Conservation (phyloP, 441 rosid genomes). For the Erodium moschatum region DNA sequence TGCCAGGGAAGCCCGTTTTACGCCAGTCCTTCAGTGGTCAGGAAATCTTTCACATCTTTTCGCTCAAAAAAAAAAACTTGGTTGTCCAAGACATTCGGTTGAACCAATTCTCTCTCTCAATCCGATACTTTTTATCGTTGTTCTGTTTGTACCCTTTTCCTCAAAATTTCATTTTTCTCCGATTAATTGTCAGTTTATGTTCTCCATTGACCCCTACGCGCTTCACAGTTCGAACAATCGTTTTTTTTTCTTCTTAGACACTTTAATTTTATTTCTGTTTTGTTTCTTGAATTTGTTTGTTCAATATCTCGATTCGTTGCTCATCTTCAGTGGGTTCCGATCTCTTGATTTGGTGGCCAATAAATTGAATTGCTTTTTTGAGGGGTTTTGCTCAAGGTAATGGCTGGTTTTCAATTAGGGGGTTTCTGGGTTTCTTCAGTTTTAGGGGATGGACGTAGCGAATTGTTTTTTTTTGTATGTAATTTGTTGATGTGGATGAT, state of each 20-base stretch:
- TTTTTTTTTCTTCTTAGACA: background rate
- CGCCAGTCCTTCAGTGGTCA: too few relatives aligned
- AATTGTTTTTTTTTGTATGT: background rate
- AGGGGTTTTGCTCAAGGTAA: background rate
- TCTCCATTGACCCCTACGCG: background rate
- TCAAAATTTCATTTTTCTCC: background rate
- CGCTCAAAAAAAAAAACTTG: background rate
- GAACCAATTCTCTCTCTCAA: slow-evolving; percentile 2
- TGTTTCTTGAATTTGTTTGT: background rate
- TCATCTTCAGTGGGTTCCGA: background rate
- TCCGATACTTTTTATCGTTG: background rate
- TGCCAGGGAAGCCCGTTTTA: too few relatives aligned
- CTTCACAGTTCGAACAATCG: background rate
- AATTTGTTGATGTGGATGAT: background rate
- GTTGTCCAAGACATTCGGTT: background rate
- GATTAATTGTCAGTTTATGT: background rate
- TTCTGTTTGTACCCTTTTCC: background rate
- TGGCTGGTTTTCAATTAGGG: slow-evolving; percentile 3
- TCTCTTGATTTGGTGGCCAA: background rate
- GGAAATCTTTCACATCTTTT: too few relatives aligned
- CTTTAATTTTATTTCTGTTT: background rate
- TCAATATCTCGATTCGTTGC: background rate
- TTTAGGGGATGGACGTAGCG: background rate
- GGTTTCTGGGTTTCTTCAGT: background rate
- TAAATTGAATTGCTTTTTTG: background rate